Evolutionary conservation across 176 grass and related monocot species (phyloP).

Genomic region (Raddia distichophylla): DNA sequence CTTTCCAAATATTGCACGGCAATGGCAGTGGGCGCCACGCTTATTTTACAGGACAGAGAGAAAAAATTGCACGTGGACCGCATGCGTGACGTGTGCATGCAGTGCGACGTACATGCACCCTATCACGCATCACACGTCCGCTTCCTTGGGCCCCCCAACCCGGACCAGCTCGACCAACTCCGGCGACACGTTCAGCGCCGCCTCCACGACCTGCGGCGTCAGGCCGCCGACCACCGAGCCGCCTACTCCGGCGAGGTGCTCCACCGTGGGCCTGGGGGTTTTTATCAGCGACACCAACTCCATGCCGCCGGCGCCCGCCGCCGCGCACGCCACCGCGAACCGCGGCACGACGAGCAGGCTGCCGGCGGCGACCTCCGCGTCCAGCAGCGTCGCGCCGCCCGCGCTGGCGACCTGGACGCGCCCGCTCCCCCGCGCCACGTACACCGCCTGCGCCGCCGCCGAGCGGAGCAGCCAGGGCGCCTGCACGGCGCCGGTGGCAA

Average conservation of each 20-base stretch:
- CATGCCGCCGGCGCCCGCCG: conserved; percentile 29
- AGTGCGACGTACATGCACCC: no score
- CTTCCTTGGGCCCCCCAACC: background rate
- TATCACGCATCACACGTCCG: background rate
- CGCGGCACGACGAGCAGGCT: conserved; percentile 41
- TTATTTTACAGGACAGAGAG: no score
- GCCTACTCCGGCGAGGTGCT: conserved; percentile 5
- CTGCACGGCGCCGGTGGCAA: conserved; percentile 4
- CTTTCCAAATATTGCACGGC: no score
- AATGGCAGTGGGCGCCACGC: no score
- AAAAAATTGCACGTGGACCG: no score
- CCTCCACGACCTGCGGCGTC: conserved; percentile 28
- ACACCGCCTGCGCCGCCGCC: conserved; percentile 32
- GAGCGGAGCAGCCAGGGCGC: conserved; percentile 32
- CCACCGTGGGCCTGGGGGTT: conserved; percentile 28
- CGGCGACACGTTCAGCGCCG: conserved; percentile 34
- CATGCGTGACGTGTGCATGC: no score
- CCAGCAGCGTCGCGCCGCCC: background rate
- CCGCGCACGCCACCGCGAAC: conserved; percentile 13
- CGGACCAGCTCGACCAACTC: conserved; percentile 39
- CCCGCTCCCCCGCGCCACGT: conserved; percentile 28
- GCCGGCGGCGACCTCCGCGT: conserved; percentile 24
- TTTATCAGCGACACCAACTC: conserved; percentile 54
- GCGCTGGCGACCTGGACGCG: conserved; percentile 24
- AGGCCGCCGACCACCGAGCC: conserved; percentile 16